Conservation (phyloP, 106 monocot genomes). For the Dioscorea zingiberensis region DNA sequence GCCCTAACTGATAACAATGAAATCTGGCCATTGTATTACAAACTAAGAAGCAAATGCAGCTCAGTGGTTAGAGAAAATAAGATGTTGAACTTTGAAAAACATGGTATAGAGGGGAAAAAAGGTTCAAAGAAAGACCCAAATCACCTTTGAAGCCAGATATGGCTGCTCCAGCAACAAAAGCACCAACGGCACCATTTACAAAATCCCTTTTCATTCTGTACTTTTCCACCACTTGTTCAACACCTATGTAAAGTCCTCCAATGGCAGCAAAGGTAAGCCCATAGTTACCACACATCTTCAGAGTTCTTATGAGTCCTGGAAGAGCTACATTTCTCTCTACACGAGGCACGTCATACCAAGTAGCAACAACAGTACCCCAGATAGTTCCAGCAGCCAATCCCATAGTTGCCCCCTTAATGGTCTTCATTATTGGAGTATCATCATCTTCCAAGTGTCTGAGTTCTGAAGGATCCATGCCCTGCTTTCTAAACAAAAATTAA, state of each 20-base stretch:
- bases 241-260: constrained; percentile 88
- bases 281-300: constrained; percentile 83
- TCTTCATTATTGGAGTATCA: constrained; percentile 66
- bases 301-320: constrained; percentile 78
- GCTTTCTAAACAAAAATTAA: not conserved
- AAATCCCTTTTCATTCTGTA: constrained; percentile 82
- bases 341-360: constrained; percentile 91
- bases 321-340: constrained; percentile 87
- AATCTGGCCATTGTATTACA: not conserved
- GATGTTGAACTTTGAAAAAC: not conserved
- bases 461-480: constrained; percentile 51
- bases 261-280: constrained; percentile 81
- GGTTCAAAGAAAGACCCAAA: not conserved
- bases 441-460: constrained; percentile 53
- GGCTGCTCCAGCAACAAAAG: constrained; percentile 84
- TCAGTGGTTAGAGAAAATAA: not conserved
- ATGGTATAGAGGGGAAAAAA: not conserved
- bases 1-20: not conserved
- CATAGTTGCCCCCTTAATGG: constrained; percentile 72
- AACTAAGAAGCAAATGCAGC: not conserved
- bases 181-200: constrained; percentile 82
- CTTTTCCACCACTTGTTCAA: constrained; percentile 77
- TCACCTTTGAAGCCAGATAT: constrained; percentile 60
- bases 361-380: constrained; percentile 92
- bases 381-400: constrained; percentile 71